Evolutionary conservation across 257 asterid genomes (phyloP).

Genomic region (Petrea volubilis): DNA sequence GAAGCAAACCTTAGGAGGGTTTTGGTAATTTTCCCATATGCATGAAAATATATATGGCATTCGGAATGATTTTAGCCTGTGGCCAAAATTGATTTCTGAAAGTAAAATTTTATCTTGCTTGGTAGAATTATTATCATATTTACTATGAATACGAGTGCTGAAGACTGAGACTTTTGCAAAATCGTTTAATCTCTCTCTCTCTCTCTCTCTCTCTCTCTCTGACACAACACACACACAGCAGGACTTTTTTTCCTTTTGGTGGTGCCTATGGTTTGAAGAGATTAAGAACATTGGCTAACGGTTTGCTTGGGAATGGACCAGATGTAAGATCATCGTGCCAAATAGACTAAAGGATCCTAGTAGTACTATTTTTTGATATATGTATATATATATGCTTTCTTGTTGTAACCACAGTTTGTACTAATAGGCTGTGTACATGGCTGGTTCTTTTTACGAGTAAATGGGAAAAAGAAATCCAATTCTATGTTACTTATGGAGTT

Average conservation of each 20-base stretch:
- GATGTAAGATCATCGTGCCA: neutral
- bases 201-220: no score
- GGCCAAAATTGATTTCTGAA: neutral
- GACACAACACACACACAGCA: no score
- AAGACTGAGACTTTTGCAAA: neutral
- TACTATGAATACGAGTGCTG: neutral
- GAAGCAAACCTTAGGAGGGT: no score
- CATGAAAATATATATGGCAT: no score
- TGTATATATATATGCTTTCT: slow-evolving; percentile 9
- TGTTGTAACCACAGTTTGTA: neutral
- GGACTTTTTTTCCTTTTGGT: neutral
- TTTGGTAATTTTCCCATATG: no score
- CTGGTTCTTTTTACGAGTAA: neutral
- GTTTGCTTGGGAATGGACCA: slow-evolving; percentile 17
- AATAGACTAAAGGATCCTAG: neutral
- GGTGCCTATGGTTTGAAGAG: slow-evolving; percentile 18
- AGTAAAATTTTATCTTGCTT: neutral
- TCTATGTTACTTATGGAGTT: neutral
- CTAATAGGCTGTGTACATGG: neutral
- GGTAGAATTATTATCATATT: neutral
- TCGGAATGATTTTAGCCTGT: no score
- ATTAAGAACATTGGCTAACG: slow-evolving; percentile 5
- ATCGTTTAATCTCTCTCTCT: neutral
- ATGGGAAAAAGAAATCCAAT: neutral
- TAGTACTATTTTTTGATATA: neutral